These are phyloP conservation scores for Leishmania tropica DNA, from an alignment of 208 protist species.

Conservation along the genomic window DNA sequence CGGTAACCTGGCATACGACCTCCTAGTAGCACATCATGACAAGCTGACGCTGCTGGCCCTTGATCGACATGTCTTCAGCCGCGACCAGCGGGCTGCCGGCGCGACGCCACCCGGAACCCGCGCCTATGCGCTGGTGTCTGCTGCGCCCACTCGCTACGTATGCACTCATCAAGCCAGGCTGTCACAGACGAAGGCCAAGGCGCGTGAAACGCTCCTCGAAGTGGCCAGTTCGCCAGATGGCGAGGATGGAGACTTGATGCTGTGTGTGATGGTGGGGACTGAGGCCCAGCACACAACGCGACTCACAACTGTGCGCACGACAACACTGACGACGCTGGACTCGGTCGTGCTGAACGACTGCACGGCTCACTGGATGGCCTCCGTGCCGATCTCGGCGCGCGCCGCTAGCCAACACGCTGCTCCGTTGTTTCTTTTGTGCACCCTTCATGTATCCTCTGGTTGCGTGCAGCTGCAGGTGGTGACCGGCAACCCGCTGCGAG, in stretches of 20 bases:
- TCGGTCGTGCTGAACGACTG: constrained; percentile 18
- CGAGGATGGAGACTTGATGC: constrained; percentile 20
- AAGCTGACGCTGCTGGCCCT: constrained; percentile 22
- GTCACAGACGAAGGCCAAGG: constrained; percentile 3
- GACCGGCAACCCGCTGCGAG: constrained; percentile 30
- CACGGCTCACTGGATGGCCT: constrained; percentile 34
- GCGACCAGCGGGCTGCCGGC: neutral
- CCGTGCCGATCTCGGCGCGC: constrained; percentile 22
- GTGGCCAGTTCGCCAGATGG: constrained; percentile 24
- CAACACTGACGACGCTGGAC: constrained; percentile 24
- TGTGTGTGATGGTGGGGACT: constrained; percentile 28
- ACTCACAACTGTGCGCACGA: constrained; percentile 23
- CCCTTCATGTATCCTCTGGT: neutral
- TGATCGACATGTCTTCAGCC: constrained; percentile 24
- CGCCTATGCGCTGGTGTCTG: constrained; percentile 8
- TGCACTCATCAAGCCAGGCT: constrained; percentile 18
- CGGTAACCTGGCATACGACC: constrained; percentile 23
- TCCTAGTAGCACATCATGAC: constrained; percentile 24
- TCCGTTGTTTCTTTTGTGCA: constrained; percentile 29
- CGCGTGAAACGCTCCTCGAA: constrained; percentile 24
- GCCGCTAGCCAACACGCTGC: constrained; percentile 1
- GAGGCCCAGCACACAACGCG: constrained; percentile 6
- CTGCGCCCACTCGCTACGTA: constrained; percentile 28
- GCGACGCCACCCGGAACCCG: neutral
- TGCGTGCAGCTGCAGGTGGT: constrained; percentile 35